Conservation (phyloP, 805 yeast species). For the Wickerhamiella occidentalis region DNA sequence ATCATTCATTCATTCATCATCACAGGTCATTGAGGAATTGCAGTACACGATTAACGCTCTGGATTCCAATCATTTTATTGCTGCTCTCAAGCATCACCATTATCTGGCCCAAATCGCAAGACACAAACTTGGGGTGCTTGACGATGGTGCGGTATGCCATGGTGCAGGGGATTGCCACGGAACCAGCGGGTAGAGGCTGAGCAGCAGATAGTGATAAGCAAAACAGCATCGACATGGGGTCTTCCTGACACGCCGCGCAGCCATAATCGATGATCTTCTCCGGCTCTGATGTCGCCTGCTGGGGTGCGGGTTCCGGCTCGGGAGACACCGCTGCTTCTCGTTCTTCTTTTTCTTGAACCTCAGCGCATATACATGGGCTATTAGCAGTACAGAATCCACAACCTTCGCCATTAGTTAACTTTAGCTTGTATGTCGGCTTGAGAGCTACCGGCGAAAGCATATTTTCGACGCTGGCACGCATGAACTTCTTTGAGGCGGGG, state of each 20-base stretch:
- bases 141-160: slow-evolving; percentile 75
- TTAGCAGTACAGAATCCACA: slow-evolving; percentile 90
- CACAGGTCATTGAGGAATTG: slow-evolving; percentile 17
- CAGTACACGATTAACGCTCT: slow-evolving; percentile 22
- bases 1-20: background rate
- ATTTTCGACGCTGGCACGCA: slow-evolving; percentile 3
- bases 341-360: slow-evolving; percentile 1
- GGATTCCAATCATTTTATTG: slow-evolving; percentile 21
- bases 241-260: slow-evolving; percentile 60
- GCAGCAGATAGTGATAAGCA: slow-evolving; percentile 38
- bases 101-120: slow-evolving; percentile 20
- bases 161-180: slow-evolving; percentile 53
- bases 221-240: slow-evolving; percentile 73
- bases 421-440: slow-evolving; percentile 11
- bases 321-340: background rate
- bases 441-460: slow-evolving; percentile 9
- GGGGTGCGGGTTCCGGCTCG: background rate
- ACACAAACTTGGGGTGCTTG: slow-evolving; percentile 37
- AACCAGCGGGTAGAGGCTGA: slow-evolving; percentile 23
- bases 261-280: slow-evolving; percentile 7
- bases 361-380: slow-evolving; percentile 81
- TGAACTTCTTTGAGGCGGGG: slow-evolving; percentile 2
- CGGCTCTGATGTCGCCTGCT: background rate
- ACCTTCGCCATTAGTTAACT: slow-evolving; percentile 35
- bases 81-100: slow-evolving; percentile 17